A percentile compares a stretch with the other conserved stretches of the same genome.
phyloP scores from a whole-genome alignment of 345 rosid genomes.

The Rhodamnia argentea region DNA sequence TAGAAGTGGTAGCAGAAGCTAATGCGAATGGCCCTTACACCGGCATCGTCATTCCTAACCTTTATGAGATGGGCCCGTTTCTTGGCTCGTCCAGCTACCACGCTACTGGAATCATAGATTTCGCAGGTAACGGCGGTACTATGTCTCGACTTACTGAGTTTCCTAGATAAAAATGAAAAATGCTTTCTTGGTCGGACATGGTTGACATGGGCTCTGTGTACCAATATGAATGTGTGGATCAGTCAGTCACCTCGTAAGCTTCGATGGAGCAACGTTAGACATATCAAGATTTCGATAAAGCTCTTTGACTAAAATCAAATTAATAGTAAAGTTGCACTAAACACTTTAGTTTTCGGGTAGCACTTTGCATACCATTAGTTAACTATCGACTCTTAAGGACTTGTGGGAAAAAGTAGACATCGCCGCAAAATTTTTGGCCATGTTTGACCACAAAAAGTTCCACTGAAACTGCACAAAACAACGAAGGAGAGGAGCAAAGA shows the following conservation, averaged over 20 bases:
- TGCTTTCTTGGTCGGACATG: not conserved
- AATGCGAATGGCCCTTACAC: not conserved
- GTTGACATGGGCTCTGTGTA: not conserved
- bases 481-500: not conserved
- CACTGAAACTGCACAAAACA: not conserved
- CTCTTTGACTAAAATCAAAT: too few relatives aligned
- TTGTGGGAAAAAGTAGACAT: not conserved
- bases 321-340: not conserved
- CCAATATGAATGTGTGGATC: too few relatives aligned
- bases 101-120: not conserved
- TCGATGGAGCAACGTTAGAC: too few relatives aligned
- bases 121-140: not conserved
- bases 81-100: not conserved
- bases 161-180: not conserved
- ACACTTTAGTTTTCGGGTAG: not conserved
- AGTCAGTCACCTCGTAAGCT: too few relatives aligned
- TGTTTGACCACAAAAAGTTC: not conserved
- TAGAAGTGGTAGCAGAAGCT: not conserved
- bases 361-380: not conserved
- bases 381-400: not conserved
- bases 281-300: too few relatives aligned
- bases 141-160: not conserved
- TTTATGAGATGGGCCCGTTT: not conserved
- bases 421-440: not conserved
- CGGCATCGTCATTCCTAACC: not conserved